These are phyloP conservation scores for Microthyrium microscopicum DNA, from an alignment of 2,329 filamentous ascomycete species.

Conservation along the genomic window DNA sequence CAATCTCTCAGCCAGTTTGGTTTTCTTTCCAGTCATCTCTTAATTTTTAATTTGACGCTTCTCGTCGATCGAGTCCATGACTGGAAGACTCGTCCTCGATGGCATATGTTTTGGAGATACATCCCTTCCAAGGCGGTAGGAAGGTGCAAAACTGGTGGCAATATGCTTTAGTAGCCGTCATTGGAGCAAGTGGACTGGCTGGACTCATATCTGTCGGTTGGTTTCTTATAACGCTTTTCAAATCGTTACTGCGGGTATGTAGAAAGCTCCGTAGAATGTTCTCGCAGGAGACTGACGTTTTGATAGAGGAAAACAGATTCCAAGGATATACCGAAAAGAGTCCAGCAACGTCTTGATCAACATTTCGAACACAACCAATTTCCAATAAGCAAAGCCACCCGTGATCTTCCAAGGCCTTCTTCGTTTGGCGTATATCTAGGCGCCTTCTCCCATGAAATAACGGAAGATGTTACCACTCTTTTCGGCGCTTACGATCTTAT, in stretches of 20 bases:
- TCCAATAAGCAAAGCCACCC: constrained; percentile 1
- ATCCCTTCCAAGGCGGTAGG: constrained; percentile 15
- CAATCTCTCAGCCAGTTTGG: no score
- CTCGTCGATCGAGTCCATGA: no score
- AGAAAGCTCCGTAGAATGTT: neutral
- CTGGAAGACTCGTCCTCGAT: no score
- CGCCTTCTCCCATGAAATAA: constrained; percentile 13
- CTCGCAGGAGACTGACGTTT: neutral
- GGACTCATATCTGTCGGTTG: constrained; percentile 16
- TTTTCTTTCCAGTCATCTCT: no score
- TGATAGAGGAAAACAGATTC: neutral
- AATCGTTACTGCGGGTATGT: constrained; percentile 12
- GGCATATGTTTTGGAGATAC: constrained; percentile 16
- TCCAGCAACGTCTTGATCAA: neutral
- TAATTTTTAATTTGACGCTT: no score
- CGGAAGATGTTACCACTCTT: constrained; percentile 14
- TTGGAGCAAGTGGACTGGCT: constrained; percentile 15
- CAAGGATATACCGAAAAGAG: neutral
- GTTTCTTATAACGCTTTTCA: constrained; percentile 13
- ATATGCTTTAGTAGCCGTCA: constrained; percentile 17
- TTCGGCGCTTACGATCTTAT: constrained; percentile 19
- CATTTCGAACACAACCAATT: constrained; percentile 3
- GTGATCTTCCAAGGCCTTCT: constrained; percentile 13
- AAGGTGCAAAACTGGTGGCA: constrained; percentile 18
- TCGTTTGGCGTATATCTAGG: constrained; percentile 22